These are phyloP conservation scores for Taxawa tesnikishii DNA, from an alignment of 2,329 filamentous ascomycete genomes.

Conservation along the genomic window DNA sequence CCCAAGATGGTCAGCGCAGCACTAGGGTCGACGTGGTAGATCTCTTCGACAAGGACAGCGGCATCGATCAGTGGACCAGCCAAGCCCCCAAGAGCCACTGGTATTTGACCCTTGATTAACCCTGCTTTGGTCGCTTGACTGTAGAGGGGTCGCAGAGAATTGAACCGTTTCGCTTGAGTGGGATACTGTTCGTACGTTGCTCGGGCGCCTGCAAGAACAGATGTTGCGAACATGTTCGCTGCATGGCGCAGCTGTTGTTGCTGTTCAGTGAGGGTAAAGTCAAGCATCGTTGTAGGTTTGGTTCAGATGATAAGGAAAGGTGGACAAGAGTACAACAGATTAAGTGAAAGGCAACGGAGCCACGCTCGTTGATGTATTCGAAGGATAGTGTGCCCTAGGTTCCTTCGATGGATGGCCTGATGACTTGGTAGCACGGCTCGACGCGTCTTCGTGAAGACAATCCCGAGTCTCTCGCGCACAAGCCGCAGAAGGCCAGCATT, in stretches of 20 bases:
- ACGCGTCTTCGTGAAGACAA: no score
- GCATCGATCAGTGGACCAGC: constrained; percentile 34
- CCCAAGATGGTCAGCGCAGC: constrained; percentile 38
- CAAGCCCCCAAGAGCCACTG: constrained; percentile 33
- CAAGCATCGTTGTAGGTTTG: constrained; percentile 13
- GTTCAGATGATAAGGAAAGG: no score
- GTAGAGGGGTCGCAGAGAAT: constrained; percentile 35
- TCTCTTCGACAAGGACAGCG: constrained; percentile 40
- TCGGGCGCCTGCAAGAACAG: constrained; percentile 14
- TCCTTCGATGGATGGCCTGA: no score
- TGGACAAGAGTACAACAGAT: no score
- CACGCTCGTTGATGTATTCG: no score
- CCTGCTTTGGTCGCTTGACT: constrained; percentile 29
- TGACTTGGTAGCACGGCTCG: no score
- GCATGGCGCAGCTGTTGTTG: constrained; percentile 16
- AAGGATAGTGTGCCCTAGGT: no score
- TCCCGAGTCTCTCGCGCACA: no score
- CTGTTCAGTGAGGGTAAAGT: constrained; percentile 19
- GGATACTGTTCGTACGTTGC: constrained; percentile 13
- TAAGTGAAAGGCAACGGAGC: no score
- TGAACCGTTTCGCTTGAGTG: constrained; percentile 29
- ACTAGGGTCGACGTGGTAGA: constrained; percentile 39
- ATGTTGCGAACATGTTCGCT: constrained; percentile 15
- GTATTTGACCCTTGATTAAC: constrained; percentile 36
- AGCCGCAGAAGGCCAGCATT: no score